Percentiles rank a stretch among this genome's conserved stretches.
These are phyloP conservation scores for Apiospora malaysiana DNA, from an alignment of 2,329 filamentous ascomycete genomes.

Conservation along the genomic window DNA sequence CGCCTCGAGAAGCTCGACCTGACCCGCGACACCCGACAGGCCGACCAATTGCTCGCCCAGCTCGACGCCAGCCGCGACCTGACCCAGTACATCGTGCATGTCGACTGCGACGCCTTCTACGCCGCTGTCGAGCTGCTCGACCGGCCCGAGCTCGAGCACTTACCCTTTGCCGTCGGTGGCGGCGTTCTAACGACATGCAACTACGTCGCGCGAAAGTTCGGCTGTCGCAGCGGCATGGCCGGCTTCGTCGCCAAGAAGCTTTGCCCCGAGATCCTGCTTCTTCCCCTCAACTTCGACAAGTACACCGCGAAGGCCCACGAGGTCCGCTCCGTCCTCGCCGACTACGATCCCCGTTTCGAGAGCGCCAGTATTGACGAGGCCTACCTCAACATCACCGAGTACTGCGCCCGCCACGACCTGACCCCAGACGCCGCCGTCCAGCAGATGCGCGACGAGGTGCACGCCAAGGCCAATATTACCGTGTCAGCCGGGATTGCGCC, in stretches of 20 bases:
- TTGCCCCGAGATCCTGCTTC: conserved; percentile 81
- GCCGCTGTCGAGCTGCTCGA: conserved; percentile 89
- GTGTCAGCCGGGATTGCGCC: conserved; percentile 94
- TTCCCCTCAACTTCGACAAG: conserved; percentile 88
- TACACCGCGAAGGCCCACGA: conserved; percentile 91
- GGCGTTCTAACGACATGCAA: conserved; percentile 75
- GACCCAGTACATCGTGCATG: conserved; percentile 83
- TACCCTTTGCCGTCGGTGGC: conserved; percentile 88
- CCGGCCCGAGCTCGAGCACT: conserved; percentile 80
- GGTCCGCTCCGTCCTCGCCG: conserved; percentile 78
- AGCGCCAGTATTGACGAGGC: conserved; percentile 96
- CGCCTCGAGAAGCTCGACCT: conserved; percentile 79
- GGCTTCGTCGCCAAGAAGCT: conserved; percentile 94
- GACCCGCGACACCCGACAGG: conserved; percentile 72
- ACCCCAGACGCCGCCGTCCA: conserved; percentile 75
- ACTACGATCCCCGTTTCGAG: conserved; percentile 92
- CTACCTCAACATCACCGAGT: conserved; percentile 92
- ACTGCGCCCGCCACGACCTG: conserved; percentile 73
- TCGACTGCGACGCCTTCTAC: conserved; percentile 98
- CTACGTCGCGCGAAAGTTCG: conserved; percentile 88
- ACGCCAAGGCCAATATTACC: conserved; percentile 79
- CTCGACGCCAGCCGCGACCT: conserved; percentile 82
- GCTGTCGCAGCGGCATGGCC: conserved; percentile 94
- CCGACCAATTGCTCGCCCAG: conserved; percentile 80
- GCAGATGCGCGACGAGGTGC: conserved; percentile 78